These are phyloP conservation scores for Paragyromitra xinjiangensis DNA, from an alignment of 495 filamentous ascomycete species.

Conservation along the genomic window DNA sequence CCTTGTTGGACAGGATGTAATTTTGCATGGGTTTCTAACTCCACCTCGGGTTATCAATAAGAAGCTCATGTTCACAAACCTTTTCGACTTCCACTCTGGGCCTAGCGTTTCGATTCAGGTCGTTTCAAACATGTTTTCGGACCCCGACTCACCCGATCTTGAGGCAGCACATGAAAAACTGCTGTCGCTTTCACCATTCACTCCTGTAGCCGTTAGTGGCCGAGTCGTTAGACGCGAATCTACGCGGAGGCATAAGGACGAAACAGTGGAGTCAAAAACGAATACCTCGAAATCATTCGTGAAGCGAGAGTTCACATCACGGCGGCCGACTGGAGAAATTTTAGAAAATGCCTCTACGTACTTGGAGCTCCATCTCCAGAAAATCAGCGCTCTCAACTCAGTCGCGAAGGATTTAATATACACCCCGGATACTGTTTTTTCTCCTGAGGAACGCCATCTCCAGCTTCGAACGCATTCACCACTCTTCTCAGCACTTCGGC, in stretches of 20 bases:
- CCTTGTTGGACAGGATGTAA: slow-evolving; percentile 62
- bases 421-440: slow-evolving; percentile 73
- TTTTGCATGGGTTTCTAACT: slow-evolving; percentile 75
- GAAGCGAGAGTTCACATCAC: slow-evolving; percentile 34
- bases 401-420: slow-evolving; percentile 81
- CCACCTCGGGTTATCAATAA: slow-evolving; percentile 32
- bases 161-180: slow-evolving; percentile 42
- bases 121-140: slow-evolving; percentile 42
- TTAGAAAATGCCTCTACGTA: slow-evolving; percentile 34
- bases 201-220: slow-evolving; percentile 45
- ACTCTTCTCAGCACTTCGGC: slow-evolving; percentile 70
- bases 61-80: slow-evolving; percentile 43
- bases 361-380: slow-evolving; percentile 70
- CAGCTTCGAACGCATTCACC: slow-evolving; percentile 77
- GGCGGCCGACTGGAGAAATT: slow-evolving; percentile 5
- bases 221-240: slow-evolving; percentile 42
- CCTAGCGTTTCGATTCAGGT: slow-evolving; percentile 37
- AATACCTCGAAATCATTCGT: slow-evolving; percentile 1
- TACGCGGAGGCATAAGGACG: slow-evolving; percentile 35
- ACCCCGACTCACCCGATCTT: slow-evolving; percentile 22
- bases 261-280: slow-evolving; percentile 5
- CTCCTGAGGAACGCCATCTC: slow-evolving; percentile 78
- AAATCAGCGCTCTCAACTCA: slow-evolving; percentile 74
- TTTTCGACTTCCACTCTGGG: slow-evolving; percentile 51
- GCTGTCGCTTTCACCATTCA: slow-evolving; percentile 44